Base-by-base conservation (phyloP, 2,329 filamentous ascomycete genomes). In the Diaporthe caulivora region DNA sequence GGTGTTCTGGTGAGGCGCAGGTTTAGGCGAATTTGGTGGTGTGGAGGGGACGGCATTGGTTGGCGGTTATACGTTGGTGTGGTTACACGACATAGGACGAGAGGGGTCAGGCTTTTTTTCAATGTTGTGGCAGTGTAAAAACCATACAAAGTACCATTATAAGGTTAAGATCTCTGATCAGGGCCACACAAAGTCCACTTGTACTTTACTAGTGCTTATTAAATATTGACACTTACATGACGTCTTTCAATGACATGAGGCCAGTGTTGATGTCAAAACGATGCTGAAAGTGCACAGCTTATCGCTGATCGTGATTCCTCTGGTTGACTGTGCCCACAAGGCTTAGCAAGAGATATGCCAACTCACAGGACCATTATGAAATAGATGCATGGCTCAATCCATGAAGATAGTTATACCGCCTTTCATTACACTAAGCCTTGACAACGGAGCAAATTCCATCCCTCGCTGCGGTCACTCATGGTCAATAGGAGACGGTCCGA, bases 401-500 rank as follows among this genome's bases (percentile, higher is more conserved):
- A n/a, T n/a, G n/a, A n/a, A n/a, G n/a, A 21, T 11, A 10, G 29
- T 5, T 29, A n/a, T n/a, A 11, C 17, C 17, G 26, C 60, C 21
- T 31, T 47, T 21, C 9, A 49, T 15, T n/a, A 34, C 26, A 24
- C 8, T 7, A 3, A 15, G 29, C 11, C 37, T 24, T 51, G 1
- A 26, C 1, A 9, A 11, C 31, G 3, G 49, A 24, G 9, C 21
- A 24, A 24, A 1, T 8, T 4, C 47, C 34, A 18, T 13, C 40
- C 13, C 55, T 72, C 34, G 72, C 3, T 47, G 6, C 40, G 21
- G 47, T 74, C 42, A 74, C 6, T 47, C 29, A 40, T 74, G 73
- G 13, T 74, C 73, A 31, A 74, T 72, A 26, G 70, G 49, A n/a
- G 70, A 72, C 3, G 73, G 70, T 7, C 73, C 73, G 9, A 70